These are phyloP conservation scores for Triticum monococcum DNA, from an alignment of 176 grass and related monocot genomes.

Conservation along the genomic window DNA sequence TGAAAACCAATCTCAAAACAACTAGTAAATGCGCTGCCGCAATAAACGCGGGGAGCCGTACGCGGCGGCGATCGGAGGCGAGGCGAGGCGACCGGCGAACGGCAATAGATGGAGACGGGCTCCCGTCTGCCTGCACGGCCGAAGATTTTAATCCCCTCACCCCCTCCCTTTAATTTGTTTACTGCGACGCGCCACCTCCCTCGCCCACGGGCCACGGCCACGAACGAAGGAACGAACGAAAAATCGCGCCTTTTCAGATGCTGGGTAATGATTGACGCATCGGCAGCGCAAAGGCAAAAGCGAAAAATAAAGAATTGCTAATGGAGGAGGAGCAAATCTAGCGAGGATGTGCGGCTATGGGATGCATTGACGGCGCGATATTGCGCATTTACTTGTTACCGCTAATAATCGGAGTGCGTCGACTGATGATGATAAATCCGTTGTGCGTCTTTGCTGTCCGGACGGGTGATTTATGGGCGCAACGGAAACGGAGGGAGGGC, in stretches of 20 bases:
- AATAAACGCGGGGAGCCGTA: slow-evolving; percentile 14
- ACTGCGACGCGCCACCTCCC: slow-evolving; percentile 23
- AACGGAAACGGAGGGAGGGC: not conserved
- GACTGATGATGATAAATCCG: not conserved
- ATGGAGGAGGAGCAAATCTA: slow-evolving; percentile 7
- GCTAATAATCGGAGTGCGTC: not conserved
- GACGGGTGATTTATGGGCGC: slow-evolving; percentile 8
- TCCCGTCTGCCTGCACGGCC: not conserved
- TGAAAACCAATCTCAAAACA: not conserved
- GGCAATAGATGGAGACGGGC: not conserved
- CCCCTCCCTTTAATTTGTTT: slow-evolving; percentile 1
- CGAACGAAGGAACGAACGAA: too few relatives aligned
- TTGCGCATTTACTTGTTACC: not conserved
- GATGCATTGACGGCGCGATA: not conserved
- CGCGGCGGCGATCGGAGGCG: not conserved
- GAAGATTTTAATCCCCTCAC: not conserved
- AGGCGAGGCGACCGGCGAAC: not conserved
- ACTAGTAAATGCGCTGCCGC: not conserved
- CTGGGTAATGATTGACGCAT: slow-evolving; percentile 29
- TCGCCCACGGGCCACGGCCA: not conserved
- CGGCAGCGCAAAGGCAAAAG: not conserved
- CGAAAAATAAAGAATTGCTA: not conserved
- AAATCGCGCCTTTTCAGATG: slow-evolving; percentile 31
- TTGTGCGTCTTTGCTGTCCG: not conserved
- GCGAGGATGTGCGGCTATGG: not conserved